Evolutionary conservation across 225 moss, liverwort and hornwort species (phyloP), one percentile per base, ranked within the genome.

Genomic region (Marchantia polymorpha): DNA sequence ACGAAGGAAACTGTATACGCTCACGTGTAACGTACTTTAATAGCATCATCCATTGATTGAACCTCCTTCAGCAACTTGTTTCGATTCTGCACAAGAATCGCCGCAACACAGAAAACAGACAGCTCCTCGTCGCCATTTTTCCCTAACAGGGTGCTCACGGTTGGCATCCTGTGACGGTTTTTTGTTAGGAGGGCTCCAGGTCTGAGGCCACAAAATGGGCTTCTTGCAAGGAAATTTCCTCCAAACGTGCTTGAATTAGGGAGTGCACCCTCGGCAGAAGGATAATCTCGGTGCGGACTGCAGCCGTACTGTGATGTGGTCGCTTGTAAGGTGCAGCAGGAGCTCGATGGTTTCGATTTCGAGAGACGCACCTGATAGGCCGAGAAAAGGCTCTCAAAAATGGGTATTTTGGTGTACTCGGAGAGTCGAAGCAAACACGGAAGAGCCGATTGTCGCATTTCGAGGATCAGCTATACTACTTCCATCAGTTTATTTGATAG

Each of bases 301-400:
- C 27, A 64, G 12, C 80, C 77, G 30, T 60, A 59, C 8, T 79
- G 82, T 66, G 82, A 71, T 23, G 1, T 64, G 39, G 47, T 52
- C 29, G 64, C 69, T 51, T 19, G 46, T 73, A 19, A 11, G 86
- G 86, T 84, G 91, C 90, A 81, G 80, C 83, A 75, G 92, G 90
- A 12, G 89, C 87, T 46, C 96, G 96, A 77, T 96, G 91, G 79
- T 94, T 96, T 83, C 96, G 87, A 77, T 96, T 96, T 46, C 96
- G 91, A 81, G 96, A 96, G 53, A 96, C 96, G 81, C 96, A 96
- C 53, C 96, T 89, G 75, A n/a, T n/a, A n/a, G n/a, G n/a, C n/a
- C n/a, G n/a, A n/a, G n/a, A n/a, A n/a, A n/a, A n/a, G n/a, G n/a
- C n/a, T n/a, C n/a, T n/a, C n/a, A n/a, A n/a, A n/a, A n/a, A n/a